Evolutionary conservation across 2,329 filamentous ascomycete genomes (phyloP).

Genomic region (Neonectria coccinea): DNA sequence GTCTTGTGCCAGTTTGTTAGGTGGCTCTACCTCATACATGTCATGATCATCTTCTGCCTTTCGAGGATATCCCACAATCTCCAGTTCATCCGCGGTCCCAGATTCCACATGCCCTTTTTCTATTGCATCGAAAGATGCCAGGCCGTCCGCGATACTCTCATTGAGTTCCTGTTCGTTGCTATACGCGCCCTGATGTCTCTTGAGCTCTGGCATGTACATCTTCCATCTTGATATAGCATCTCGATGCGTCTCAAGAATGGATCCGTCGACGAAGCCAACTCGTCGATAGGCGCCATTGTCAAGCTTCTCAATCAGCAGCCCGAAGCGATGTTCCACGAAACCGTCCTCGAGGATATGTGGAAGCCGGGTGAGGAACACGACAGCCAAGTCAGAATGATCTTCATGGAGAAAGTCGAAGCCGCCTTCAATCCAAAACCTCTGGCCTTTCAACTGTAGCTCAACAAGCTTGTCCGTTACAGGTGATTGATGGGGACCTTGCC

Average conservation of each 20-base stretch:
- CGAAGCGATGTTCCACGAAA: background rate
- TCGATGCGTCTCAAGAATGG: background rate
- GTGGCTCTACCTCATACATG: background rate
- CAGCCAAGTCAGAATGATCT: background rate
- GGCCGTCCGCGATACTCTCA: background rate
- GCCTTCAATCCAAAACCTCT: background rate
- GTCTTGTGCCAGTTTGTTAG: background rate
- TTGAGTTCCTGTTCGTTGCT: background rate
- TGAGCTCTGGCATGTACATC: background rate
- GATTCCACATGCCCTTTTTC: background rate
- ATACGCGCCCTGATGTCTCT: background rate
- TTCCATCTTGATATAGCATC: background rate
- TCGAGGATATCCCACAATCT: conserved; percentile 1
- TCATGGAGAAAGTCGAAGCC: background rate
- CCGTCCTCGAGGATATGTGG: background rate
- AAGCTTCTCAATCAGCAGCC: background rate
- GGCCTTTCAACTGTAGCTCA: background rate
- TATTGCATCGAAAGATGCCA: background rate
- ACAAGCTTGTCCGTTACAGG: background rate
- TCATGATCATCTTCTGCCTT: background rate
- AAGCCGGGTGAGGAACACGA: background rate
- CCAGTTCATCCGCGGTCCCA: background rate
- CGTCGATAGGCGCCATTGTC: background rate
- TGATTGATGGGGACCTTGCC: background rate
- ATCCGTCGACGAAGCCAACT: conserved; percentile 1